Base-by-base conservation (phyloP, 148 eudicot species). In the Selenicereus undatus region DNA sequence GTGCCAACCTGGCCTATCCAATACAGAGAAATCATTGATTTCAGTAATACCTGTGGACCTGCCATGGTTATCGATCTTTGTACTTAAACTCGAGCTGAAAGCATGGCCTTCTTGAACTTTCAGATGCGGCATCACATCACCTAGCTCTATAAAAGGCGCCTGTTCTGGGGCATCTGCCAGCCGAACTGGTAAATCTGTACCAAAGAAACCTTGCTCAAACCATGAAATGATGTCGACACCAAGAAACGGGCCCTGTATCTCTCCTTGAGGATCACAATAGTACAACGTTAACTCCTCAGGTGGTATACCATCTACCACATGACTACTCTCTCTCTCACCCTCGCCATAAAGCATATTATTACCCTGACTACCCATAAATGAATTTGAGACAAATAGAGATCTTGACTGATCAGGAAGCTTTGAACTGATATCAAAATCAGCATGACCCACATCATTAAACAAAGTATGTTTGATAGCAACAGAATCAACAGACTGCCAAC, bases 201-300 rank as follows among this genome's bases (percentile, higher is more conserved):
- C 99, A 76, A 96, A 96, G 89, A 92, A 96, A 30, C 99, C 99
- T 87, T 93, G 99, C 62, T 93, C 97, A 82, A 91, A 96, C 99
- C 99, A 96, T 51, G 97, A 92, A 80, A 96, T 92, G 78, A 96
- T 89, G 85, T 96, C 99, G 78, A 85, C 93, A 27, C 99, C 99
- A 74, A 93, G 98, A 88, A 96, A 95, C 35, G 99, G 99, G 54
- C 99, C 99, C 84, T 96, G 99, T 21, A 92, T 86, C 77, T 92
- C 94, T 76, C 98, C 98, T 87, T 96, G 99, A 70, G 99, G 99
- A 87, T 96, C 99, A 71, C 82, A 84, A 66, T 96, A 96, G 83
- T 66, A 90, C 80, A 96, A 84, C 81, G 91, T 92, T 75, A 96
- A 81, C 81, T 96, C 99, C 87, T 93, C 97, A 9, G 91, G 90